phyloP scores from a whole-genome alignment of 345 rosid species.

The Draba incana region DNA sequence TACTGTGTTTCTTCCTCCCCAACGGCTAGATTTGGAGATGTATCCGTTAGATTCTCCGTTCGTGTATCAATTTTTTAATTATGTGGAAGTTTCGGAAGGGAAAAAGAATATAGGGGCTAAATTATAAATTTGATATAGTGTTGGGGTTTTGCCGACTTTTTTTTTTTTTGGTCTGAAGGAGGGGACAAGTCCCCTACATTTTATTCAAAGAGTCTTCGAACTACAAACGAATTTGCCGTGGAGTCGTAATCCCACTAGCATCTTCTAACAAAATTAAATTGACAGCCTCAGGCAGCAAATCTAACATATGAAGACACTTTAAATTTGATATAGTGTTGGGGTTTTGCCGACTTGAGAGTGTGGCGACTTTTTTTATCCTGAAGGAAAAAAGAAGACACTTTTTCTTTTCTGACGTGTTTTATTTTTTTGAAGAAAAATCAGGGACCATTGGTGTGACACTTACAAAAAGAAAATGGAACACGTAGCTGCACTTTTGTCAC shows the following conservation, averaged over 20 bases:
- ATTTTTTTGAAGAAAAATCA: too few species aligned
- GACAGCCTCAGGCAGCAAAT: too few species aligned
- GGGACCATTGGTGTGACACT: not conserved
- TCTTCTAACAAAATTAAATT: too few species aligned
- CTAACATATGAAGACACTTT: too few species aligned
- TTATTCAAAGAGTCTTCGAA: too few species aligned
- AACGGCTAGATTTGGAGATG: conserved; percentile 40
- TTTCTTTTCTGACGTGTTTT: too few species aligned
- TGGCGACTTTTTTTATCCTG: too few species aligned
- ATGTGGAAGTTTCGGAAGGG: not conserved
- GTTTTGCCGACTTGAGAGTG: conserved; percentile 1
- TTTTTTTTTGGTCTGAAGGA: too few species aligned
- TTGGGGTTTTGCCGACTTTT: not conserved
- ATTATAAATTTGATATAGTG: not conserved
- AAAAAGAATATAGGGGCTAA: conserved; percentile 5
- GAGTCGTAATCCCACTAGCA: too few species aligned
- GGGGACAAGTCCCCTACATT: too few species aligned
- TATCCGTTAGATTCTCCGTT: conserved; percentile 24
- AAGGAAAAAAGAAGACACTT: too few species aligned
- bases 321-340: not conserved
- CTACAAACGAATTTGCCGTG: too few species aligned
- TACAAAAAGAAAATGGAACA: not conserved
- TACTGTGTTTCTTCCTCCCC: conserved; percentile 14
- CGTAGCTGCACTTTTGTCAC: conserved; percentile 9
- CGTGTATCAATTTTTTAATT: not conserved